Percentiles rank a stretch among this genome's conserved stretches.
Evolutionary conservation across 257 asterid species (phyloP).

Genomic region (Gentiana dahurica): DNA sequence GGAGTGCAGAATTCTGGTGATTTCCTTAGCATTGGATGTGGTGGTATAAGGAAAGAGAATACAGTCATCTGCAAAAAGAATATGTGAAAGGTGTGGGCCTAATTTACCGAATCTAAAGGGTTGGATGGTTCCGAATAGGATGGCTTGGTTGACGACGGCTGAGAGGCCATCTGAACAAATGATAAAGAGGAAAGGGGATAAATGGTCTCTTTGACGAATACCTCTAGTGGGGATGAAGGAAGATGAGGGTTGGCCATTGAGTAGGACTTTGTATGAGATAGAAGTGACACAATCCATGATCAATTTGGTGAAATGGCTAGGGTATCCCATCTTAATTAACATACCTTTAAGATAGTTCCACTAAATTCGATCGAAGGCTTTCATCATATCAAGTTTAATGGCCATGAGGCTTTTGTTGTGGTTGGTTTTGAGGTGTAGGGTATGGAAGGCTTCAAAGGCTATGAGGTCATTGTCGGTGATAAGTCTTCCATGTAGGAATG

Average conservation of each 20-base stretch:
- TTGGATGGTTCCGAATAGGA: slow-evolving; percentile 12
- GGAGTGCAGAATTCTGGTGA: too few relatives aligned
- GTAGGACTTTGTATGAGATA: background rate
- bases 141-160: too few relatives aligned
- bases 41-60: too few relatives aligned
- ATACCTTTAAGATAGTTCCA: background rate
- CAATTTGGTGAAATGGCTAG: too few relatives aligned
- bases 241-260: background rate
- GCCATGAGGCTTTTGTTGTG: too few relatives aligned
- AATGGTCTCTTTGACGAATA: background rate
- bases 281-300: background rate
- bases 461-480: background rate
- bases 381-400: background rate
- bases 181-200: background rate
- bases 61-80: too few relatives aligned
- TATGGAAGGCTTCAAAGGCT: background rate
- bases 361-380: background rate
- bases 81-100: too few relatives aligned
- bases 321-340: background rate
- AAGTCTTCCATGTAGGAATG: background rate
- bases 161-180: background rate
- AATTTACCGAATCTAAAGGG: too few relatives aligned
- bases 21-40: too few relatives aligned
- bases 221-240: background rate
- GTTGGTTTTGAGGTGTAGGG: background rate